Base-by-base conservation (phyloP, 495 filamentous ascomycete species). In the Cryomyces minteri region DNA sequence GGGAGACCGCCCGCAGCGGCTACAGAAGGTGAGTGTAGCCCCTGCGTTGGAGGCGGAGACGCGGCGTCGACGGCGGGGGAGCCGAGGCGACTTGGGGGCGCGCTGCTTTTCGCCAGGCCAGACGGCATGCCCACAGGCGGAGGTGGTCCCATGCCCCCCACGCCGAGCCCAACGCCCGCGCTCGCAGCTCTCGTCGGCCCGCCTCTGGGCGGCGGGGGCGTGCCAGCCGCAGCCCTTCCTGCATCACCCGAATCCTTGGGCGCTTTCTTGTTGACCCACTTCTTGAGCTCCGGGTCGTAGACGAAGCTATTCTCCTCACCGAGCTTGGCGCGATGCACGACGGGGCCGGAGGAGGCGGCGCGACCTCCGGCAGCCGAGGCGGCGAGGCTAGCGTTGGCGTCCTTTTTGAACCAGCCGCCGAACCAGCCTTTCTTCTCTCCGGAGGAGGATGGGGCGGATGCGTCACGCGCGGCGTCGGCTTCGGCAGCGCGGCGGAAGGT, bases 201-300 rank as follows among this genome's bases (percentile, higher is more conserved):
- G 10, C 54, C 54, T 33, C 43, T 51, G 25, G 65, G 72, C 56
- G 55, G 69, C 60, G 50, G 77, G 66, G 51, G 63, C 7, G 61
- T 56, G 8, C 60, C 50, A 5, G 52, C 53, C 4, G 51, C 44
- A 14, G 54, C 50, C 8, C 54, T 51, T 2, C 58, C 52, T 10
- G 62, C 60, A 9, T 63, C 57, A 43, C 62, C 63, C 30, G 58
- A 62, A 1, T 25, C 18, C 18, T 25, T 25, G 18, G 18, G 18
- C 2, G 76, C 79, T 58, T 95, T 95, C 68, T 95, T 94, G 62
- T 99, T 94, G 62, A 99, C 74, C 92, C 92, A 99, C 57, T 88
- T 84, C 69, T 92, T 92, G 45, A 94, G 70, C 18, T 94, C 83
- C 4, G 83, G 79, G 60, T 99, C 92, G 51, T 88, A 99, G 51